These are phyloP conservation scores for Suillus americanus DNA, from an alignment of 768 basidiomycete species.

Conservation along the genomic window DNA sequence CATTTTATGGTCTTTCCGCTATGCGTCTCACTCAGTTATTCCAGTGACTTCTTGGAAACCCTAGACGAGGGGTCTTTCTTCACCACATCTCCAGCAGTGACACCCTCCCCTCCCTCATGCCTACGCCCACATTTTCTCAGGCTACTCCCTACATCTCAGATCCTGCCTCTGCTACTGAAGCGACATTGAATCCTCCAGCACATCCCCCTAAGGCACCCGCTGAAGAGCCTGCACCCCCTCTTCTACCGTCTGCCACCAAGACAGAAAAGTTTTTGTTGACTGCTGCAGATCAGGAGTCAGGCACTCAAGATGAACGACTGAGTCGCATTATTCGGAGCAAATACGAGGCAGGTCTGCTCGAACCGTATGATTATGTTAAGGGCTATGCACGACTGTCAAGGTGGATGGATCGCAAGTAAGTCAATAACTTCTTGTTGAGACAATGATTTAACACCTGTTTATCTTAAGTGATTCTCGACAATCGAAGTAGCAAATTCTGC, in stretches of 20 bases:
- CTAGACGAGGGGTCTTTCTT: slow-evolving; percentile 85
- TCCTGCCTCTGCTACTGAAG: slow-evolving; percentile 18
- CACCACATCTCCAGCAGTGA: slow-evolving; percentile 52
- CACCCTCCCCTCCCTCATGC: slow-evolving; percentile 50
- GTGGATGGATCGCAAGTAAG: slow-evolving; percentile 96
- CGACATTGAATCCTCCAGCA: slow-evolving; percentile 20
- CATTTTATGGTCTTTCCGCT: neutral
- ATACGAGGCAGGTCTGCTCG: slow-evolving; percentile 92
- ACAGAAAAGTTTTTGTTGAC: slow-evolving; percentile 90
- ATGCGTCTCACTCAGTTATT: neutral
- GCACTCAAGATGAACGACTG: slow-evolving; percentile 85
- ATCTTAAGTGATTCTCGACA: slow-evolving; percentile 75
- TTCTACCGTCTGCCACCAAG: slow-evolving; percentile 73
- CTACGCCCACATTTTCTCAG: slow-evolving; percentile 34
- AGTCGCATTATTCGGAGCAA: slow-evolving; percentile 93
- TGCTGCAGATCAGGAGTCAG: slow-evolving; percentile 92
- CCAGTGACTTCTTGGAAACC: slow-evolving; percentile 85
- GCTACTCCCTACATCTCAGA: slow-evolving; percentile 18
- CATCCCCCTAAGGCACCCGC: slow-evolving; percentile 26
- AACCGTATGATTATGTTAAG: slow-evolving; percentile 96
- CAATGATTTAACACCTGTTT: neutral
- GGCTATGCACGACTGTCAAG: slow-evolving; percentile 88
- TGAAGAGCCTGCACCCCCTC: slow-evolving; percentile 44
- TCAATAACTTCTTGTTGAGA: slow-evolving; percentile 2
- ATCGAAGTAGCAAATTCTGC: slow-evolving; percentile 88